Evolutionary conservation across 257 asterid genomes (phyloP).

Genomic region (Jasminum sambac): DNA sequence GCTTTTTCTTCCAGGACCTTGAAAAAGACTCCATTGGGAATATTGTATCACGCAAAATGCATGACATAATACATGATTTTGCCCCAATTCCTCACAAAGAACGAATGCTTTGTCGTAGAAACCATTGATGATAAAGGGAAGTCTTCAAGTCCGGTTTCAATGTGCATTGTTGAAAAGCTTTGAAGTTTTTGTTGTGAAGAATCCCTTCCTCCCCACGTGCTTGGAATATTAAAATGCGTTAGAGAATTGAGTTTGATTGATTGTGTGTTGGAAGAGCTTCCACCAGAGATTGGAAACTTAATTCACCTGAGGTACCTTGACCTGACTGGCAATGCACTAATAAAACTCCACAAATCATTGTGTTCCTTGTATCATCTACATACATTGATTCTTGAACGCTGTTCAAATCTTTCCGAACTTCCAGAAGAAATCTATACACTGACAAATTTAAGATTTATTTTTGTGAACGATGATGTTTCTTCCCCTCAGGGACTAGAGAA

Average conservation of each 20-base stretch:
- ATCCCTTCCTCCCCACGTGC: background rate
- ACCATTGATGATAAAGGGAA: no score
- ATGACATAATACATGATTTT: background rate
- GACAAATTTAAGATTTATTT: background rate
- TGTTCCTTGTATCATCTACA: background rate
- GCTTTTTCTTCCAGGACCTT: slow-evolving; percentile 1
- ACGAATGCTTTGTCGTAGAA: background rate
- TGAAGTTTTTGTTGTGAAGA: background rate
- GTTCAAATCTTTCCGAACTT: background rate
- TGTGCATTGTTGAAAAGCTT: background rate
- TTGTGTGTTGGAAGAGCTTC: background rate
- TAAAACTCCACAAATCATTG: background rate
- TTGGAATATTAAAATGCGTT: background rate
- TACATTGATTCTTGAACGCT: background rate
- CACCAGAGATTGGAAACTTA: background rate
- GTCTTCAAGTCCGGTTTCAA: background rate
- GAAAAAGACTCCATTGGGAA: background rate
- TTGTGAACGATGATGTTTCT: no score
- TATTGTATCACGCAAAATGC: background rate
- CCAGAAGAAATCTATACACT: background rate
- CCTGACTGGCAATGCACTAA: background rate
- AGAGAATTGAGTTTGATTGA: background rate
- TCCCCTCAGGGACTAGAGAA: no score
- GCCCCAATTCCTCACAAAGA: background rate
- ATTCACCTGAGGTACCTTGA: slow-evolving; percentile 1